Conservation (phyloP, 2,329 filamentous ascomycete genomes). For the Colletotrichum sojae region DNA sequence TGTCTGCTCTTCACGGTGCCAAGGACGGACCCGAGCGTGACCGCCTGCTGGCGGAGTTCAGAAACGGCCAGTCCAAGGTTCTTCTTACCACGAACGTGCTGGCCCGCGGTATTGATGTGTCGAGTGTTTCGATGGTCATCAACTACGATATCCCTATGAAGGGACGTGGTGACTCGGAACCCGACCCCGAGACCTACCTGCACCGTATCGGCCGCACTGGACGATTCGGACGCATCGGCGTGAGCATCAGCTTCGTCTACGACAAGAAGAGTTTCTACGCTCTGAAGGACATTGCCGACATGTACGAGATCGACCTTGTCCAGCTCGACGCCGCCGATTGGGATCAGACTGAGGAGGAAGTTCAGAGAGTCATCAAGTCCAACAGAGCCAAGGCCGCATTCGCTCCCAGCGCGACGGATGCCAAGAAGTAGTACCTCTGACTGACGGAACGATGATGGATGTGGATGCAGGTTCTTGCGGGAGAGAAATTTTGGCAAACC, state of each 20-base stretch:
- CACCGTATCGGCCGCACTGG: conserved; percentile 98
- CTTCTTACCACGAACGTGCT: conserved; percentile 98
- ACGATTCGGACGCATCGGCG: conserved; percentile 95
- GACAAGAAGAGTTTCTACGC: conserved; percentile 86
- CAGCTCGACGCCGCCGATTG: conserved; percentile 89
- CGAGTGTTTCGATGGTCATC: conserved; percentile 94
- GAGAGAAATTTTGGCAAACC: neutral
- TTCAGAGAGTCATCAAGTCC: conserved; percentile 86
- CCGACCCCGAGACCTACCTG: conserved; percentile 95
- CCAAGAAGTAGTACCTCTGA: conserved; percentile 33
- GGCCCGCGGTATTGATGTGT: conserved; percentile 94
- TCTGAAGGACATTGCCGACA: conserved; percentile 82
- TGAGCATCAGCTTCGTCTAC: conserved; percentile 94
- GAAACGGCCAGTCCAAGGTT: conserved; percentile 89
- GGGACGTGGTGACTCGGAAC: conserved; percentile 81
- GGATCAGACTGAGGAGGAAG: conserved; percentile 87
- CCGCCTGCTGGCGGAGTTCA: conserved; percentile 86
- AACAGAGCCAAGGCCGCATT: conserved; percentile 71
- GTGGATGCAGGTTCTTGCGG: neutral
- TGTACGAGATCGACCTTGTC: conserved; percentile 86
- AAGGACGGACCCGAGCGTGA: conserved; percentile 90
- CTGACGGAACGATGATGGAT: neutral
- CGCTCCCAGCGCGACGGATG: conserved; percentile 61
- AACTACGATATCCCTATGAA: conserved; percentile 93
- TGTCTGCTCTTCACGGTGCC: conserved; percentile 89